Percentiles rank a stretch among this genome's conserved stretches.
Conservation (phyloP, 305 asterid species). For the Fraxinus paxiana region DNA sequence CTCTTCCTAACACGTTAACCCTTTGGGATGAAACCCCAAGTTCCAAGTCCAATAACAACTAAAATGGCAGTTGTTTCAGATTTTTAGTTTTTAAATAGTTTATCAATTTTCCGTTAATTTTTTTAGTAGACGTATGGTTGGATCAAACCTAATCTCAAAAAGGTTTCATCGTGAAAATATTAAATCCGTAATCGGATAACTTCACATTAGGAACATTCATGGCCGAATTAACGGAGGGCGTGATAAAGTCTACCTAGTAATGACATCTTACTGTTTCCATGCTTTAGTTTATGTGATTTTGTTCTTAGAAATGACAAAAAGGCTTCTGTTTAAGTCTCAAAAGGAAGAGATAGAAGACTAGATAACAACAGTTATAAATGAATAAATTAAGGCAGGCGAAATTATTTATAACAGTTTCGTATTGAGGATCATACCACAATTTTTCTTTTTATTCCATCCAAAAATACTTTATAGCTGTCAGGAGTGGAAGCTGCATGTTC, state of each 20-base stretch:
- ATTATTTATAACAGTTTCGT: background rate
- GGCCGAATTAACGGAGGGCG: background rate
- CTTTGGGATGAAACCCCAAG: background rate
- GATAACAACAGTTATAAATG: background rate
- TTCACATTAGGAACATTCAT: background rate
- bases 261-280: background rate
- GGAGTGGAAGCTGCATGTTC: slow-evolving; percentile 45
- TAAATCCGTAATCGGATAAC: background rate
- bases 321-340: background rate
- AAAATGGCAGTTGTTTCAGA: background rate
- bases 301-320: background rate
- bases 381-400: background rate
- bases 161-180: background rate
- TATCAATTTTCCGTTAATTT: background rate
- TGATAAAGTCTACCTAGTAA: background rate
- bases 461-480: background rate
- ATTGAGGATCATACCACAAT: background rate
- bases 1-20: background rate
- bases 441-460: slow-evolving; percentile 10
- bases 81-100: background rate
- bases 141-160: background rate
- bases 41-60: background rate
- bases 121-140: background rate
- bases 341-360: background rate
- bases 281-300: background rate